phyloP scores from a whole-genome alignment of 805 yeast genomes.

The Suhomyces emberorum region DNA sequence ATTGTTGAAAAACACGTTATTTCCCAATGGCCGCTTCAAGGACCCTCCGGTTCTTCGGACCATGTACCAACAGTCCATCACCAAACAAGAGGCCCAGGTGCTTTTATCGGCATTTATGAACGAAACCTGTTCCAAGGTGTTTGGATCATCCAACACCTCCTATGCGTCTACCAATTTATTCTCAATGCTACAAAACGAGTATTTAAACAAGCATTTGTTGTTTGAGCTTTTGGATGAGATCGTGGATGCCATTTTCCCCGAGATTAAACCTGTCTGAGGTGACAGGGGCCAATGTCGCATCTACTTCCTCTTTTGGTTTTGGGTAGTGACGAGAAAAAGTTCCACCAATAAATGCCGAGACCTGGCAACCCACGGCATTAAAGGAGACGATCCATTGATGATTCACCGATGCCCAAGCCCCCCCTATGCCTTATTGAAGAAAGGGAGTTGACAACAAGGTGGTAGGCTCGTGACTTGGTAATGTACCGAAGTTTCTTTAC shows the following conservation, averaged over 20 bases:
- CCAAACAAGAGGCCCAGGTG: conserved; percentile 56
- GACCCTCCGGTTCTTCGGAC: conserved; percentile 47
- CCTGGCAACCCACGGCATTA: too few relatives aligned
- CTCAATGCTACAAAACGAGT: conserved; percentile 69
- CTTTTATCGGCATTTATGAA: conserved; percentile 55
- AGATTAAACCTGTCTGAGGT: too few relatives aligned
- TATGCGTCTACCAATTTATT: conserved; percentile 61
- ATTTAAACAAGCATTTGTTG: conserved; percentile 61
- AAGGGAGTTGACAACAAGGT: too few relatives aligned
- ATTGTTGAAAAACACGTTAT: conserved; percentile 23
- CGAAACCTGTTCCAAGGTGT: conserved; percentile 68
- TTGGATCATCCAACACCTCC: conserved; percentile 64
- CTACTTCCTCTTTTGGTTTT: too few relatives aligned
- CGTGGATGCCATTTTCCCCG: conserved; percentile 43
- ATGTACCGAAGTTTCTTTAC: too few relatives aligned
- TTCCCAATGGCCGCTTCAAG: conserved; percentile 49
- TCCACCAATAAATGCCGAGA: too few relatives aligned
- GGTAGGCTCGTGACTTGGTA: too few relatives aligned
- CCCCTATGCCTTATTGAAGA: too few relatives aligned
- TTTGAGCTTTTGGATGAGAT: conserved; percentile 58
- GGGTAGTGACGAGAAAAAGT: too few relatives aligned
- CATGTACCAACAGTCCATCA: conserved; percentile 46
- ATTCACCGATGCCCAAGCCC: too few relatives aligned
- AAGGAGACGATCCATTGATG: too few relatives aligned
- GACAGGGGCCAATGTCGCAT: too few relatives aligned